These are phyloP conservation scores for Boletellus sp. DNA, from an alignment of 768 basidiomycete genomes.

Conservation along the genomic window DNA sequence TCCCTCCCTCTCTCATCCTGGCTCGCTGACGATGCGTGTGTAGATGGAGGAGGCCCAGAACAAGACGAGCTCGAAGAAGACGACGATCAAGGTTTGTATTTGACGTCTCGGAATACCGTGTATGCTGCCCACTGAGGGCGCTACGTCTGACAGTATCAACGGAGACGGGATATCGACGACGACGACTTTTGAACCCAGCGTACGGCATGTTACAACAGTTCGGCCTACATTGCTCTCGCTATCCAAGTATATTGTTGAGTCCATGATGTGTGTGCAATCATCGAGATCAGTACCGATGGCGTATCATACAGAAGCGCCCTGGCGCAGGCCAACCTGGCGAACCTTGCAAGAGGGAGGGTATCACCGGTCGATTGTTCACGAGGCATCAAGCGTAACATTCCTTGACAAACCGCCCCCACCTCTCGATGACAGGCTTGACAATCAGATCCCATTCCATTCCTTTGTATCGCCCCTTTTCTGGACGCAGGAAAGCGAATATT, in stretches of 20 bases:
- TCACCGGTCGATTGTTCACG: neutral
- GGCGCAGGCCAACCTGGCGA: neutral
- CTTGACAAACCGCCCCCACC: slow-evolving; percentile 67
- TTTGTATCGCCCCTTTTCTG: slow-evolving; percentile 47
- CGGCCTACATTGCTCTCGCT: neutral
- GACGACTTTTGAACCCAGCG: slow-evolving; percentile 42
- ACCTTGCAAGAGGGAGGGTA: too few relatives aligned
- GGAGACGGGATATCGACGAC: slow-evolving; percentile 64
- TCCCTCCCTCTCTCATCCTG: slow-evolving; percentile 2
- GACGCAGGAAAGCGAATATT: slow-evolving; percentile 70
- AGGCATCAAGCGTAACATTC: slow-evolving; percentile 29
- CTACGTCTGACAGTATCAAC: slow-evolving; percentile 48
- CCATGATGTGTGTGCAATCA: neutral
- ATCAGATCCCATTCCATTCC: slow-evolving; percentile 72
- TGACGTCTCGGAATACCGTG: neutral
- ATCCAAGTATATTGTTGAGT: neutral
- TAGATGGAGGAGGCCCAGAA: slow-evolving; percentile 57
- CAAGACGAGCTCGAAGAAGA: slow-evolving; percentile 49
- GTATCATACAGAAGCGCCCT: neutral
- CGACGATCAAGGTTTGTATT: slow-evolving; percentile 52
- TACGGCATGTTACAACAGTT: neutral
- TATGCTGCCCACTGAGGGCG: neutral
- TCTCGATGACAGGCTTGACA: slow-evolving; percentile 72
- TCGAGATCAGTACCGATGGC: neutral
- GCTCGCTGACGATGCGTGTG: slow-evolving; percentile 9